Evolutionary conservation across 2,329 filamentous ascomycete genomes (phyloP), one percentile per base, ranked within the genome.

Genomic region (Nemania sp.): DNA sequence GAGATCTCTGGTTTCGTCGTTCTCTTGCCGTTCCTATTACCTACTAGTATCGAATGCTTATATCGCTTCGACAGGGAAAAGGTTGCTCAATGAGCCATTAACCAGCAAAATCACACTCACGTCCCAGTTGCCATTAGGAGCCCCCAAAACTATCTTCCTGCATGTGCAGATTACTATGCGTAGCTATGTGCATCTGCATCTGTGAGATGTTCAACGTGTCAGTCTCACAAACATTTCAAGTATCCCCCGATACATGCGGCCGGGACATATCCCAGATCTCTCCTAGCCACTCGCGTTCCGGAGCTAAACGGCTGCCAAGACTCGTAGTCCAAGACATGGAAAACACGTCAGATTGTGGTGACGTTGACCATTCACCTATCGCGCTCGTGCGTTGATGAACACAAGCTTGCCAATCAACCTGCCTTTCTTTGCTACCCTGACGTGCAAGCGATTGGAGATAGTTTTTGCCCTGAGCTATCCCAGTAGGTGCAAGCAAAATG

Each of bases 161-260:
- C 70, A 73, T 75, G 65, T 53, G 60, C 64, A 66, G 64, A 73
- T 64, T 64, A 68, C 65, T 49, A 53, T 54, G 38, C n/a, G n/a
- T n/a, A n/a, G n/a, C n/a, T n/a, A n/a, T n/a, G n/a, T n/a, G n/a
- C n/a, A n/a, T n/a, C n/a, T 49, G 49, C 70, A 51, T 67, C 69
- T 64, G 69, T 70, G 72, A 71, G 71, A 73, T 68, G 62, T 73
- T 75, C 75, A 76, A 78, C 76, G 77, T 78, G 77, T 77, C 77
- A 77, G 71, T 77, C 75, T 67, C 66, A 74, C 66, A 72, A 70
- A 67, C 59, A 67, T 62, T 67, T 71, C 65, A 27, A 70, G 61
- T 62, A 61, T 68, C 62, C 66, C n/a, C 67, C 66, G 64, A 70
- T 71, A 66, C 45, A 62, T 70, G 67, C 64, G 68, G 61, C 60